Percentiles rank a stretch among this genome's conserved stretches.
These are phyloP conservation scores for Calocybe gangraenosa DNA, from an alignment of 768 basidiomycete genomes.

Conservation along the genomic window DNA sequence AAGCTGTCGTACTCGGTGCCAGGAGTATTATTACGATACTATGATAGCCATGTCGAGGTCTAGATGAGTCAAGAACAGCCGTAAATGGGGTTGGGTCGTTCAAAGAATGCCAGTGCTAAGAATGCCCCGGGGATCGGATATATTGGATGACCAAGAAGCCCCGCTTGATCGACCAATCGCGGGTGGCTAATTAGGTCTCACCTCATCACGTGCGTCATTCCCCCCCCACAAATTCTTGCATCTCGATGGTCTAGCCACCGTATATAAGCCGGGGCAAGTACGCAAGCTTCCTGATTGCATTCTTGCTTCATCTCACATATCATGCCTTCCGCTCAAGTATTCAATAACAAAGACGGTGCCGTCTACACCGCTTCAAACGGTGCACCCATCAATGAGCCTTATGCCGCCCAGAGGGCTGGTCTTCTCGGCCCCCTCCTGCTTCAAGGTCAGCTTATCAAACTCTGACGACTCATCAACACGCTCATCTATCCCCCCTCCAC, in stretches of 20 bases:
- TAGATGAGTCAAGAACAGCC: too few species aligned
- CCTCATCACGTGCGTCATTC: constrained; percentile 8
- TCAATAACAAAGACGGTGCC: constrained; percentile 49
- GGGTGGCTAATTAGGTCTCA: background rate
- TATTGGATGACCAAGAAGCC: background rate
- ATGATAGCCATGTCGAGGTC: too few species aligned
- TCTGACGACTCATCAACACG: background rate
- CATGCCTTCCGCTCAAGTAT: constrained; percentile 67
- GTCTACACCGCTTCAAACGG: constrained; percentile 87
- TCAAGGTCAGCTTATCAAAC: constrained; percentile 52
- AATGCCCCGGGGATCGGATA: background rate
- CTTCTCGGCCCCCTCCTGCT: constrained; percentile 78
- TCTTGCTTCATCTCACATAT: constrained; percentile 13
- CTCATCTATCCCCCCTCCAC: too few species aligned
- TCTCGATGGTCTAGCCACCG: background rate
- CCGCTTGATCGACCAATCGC: constrained; percentile 3
- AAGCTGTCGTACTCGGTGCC: background rate
- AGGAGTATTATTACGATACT: too few species aligned
- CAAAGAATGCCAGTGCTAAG: constrained; percentile 88
- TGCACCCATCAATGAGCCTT: constrained; percentile 70
- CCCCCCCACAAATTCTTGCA: background rate
- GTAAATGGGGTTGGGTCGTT: too few species aligned
- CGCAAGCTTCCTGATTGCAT: constrained; percentile 9
- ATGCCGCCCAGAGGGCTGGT: constrained; percentile 75
- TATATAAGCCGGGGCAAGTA: constrained; percentile 12